A percentile compares a stretch with the other conserved stretches of the same genome.
Conservation (phyloP, 2,329 filamentous ascomycete genomes). For the Nemania sp. region DNA sequence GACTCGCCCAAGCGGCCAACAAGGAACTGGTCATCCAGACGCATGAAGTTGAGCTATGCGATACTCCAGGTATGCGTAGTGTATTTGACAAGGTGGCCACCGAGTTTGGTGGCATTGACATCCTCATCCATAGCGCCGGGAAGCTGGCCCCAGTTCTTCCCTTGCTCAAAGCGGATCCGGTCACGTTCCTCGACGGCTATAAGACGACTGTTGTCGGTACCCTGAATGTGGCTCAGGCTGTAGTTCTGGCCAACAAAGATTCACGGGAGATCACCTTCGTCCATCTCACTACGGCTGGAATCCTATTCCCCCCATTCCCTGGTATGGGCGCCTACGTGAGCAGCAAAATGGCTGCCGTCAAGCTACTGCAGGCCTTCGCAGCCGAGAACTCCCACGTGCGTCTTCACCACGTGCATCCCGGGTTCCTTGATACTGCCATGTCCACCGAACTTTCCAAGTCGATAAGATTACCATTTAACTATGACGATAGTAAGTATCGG, state of each 20-base stretch:
- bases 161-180: slow-evolving; percentile 40
- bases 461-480: slow-evolving; percentile 31
- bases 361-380: slow-evolving; percentile 56
- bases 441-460: slow-evolving; percentile 26
- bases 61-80: slow-evolving; percentile 40
- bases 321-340: slow-evolving; percentile 54
- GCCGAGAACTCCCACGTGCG: slow-evolving; percentile 55
- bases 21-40: slow-evolving; percentile 38
- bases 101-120: slow-evolving; percentile 51
- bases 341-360: slow-evolving; percentile 56
- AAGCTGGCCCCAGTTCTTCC: slow-evolving; percentile 38
- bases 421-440: slow-evolving; percentile 48
- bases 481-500: slow-evolving; percentile 38
- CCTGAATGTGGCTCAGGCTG: slow-evolving; percentile 49
- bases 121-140: slow-evolving; percentile 54
- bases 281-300: slow-evolving; percentile 44
- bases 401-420: slow-evolving; percentile 58
- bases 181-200: slow-evolving; percentile 51
- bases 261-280: slow-evolving; percentile 38
- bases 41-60: slow-evolving; percentile 45
- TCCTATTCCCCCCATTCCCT: slow-evolving; percentile 44
- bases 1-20: slow-evolving; percentile 9
- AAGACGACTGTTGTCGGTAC: slow-evolving; percentile 50
- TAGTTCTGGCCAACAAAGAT: slow-evolving; percentile 38
- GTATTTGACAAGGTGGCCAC: slow-evolving; percentile 39